Base-by-base conservation (phyloP, 179 eudicot species). In the Corrigiola litoralis region DNA sequence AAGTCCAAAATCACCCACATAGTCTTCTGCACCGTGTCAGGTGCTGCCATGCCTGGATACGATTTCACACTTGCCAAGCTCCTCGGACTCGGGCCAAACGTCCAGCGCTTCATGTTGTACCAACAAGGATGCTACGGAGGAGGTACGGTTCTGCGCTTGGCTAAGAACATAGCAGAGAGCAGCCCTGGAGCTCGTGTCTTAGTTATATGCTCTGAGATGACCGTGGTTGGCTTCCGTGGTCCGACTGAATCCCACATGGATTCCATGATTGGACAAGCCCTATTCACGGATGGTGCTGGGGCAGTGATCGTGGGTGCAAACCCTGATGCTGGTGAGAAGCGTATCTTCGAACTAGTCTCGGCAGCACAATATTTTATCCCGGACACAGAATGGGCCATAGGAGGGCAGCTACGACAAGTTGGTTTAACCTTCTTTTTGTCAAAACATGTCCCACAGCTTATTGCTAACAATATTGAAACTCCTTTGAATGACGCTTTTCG, bases 1-100 rank as follows among this genome's bases (percentile, higher is more conserved):
- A 63, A 47, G 50, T 47, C 67, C 1, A 33, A 48, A 4, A 63
- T 63, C 27, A 63, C 67, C 24, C 67, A 63, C 31, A 24, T 63
- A 27, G 5, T 63, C 9, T 28, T 45, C 67, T n/a, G 27, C 10
- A 63, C 42, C 2, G 9, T 49, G 29, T 49, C 54, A 9, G 54
- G 54, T 23, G 29, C 13, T 24, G 9, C 18, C 8, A 49, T 49
- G 31, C 61, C 61, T 2, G 61, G 61, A 27, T 55, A 55, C 42
- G 60, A 55, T 27, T 18, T 32, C 28, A 16, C 25, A 8, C 34
- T 51, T 6, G 60, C 60, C 16, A 55, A 33, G 42, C 40, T 55
- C 25, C 60, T 55, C 0, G 60, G 14, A 41, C 42, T 55, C n/a
- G 42, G 60, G 0, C 60, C 60, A 2, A 36, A 55, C 5, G 60